Conservation (phyloP, 2,329 filamentous ascomycete genomes). For the Verticillium nubilum region DNA sequence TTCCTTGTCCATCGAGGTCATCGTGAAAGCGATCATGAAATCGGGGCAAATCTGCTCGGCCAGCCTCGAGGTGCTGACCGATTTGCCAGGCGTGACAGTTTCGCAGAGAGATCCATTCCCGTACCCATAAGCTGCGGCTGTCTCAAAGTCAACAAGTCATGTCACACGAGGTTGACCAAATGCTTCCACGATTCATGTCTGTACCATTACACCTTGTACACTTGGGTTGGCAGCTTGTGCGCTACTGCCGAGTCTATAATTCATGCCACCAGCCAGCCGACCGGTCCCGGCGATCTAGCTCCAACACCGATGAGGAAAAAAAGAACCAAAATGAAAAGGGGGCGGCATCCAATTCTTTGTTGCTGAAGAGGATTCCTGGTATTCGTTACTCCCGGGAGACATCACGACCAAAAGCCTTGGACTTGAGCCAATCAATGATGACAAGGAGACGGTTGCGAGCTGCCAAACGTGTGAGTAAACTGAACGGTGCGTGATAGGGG, state of each 20-base stretch:
- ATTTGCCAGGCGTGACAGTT: no score
- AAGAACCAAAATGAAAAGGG: not conserved
- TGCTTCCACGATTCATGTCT: not conserved
- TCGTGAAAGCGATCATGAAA: no score
- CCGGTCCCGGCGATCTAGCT: not conserved
- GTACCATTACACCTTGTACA: not conserved
- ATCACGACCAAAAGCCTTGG: conserved; percentile 92
- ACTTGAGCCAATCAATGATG: conserved; percentile 92
- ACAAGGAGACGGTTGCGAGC: conserved; percentile 93
- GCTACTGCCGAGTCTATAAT: not conserved
- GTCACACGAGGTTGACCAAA: not conserved
- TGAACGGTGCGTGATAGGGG: not conserved
- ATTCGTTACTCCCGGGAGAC: conserved; percentile 69
- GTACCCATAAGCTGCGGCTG: no score
- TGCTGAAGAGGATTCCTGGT: not conserved
- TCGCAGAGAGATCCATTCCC: no score
- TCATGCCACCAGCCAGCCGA: not conserved
- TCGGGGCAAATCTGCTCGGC: no score
- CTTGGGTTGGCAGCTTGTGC: not conserved
- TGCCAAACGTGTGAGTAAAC: conserved; percentile 29
- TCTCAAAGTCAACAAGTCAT: not conserved
- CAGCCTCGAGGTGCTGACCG: no score
- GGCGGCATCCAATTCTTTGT: not conserved
- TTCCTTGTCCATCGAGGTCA: no score
- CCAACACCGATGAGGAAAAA: not conserved